A percentile compares a stretch with the other conserved stretches of the same genome.
These are phyloP conservation scores for Avena insularis DNA, from an alignment of 176 grass and related monocot genomes.

Conservation along the genomic window DNA sequence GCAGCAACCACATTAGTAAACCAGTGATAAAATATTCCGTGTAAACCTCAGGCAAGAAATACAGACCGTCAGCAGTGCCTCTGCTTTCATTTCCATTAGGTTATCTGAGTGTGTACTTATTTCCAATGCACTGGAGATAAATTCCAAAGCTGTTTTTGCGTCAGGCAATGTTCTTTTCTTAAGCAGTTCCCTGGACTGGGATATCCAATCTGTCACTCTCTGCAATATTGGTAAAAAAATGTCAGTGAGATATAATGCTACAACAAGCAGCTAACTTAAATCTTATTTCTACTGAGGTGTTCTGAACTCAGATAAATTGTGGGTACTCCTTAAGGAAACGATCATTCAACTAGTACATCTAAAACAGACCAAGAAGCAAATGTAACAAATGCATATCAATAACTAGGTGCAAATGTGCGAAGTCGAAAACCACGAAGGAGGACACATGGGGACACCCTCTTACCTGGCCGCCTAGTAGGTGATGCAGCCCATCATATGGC, in stretches of 20 bases:
- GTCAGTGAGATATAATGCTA: conserved; percentile 28
- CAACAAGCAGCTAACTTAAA: conserved; percentile 22
- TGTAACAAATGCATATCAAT: conserved; percentile 37
- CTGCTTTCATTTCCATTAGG: conserved; percentile 88
- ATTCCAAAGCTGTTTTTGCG: conserved; percentile 68
- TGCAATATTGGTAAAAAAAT: conserved; percentile 37
- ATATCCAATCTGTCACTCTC: conserved; percentile 74
- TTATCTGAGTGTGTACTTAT: conserved; percentile 80
- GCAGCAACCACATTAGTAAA: conserved; percentile 42
- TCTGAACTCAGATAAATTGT: conserved; percentile 3
- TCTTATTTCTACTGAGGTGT: conserved; percentile 12
- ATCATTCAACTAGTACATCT: conserved; percentile 15
- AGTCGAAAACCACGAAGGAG: neutral
- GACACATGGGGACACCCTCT: too few species aligned
- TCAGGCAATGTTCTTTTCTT: conserved; percentile 75
- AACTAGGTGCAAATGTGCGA: neutral
- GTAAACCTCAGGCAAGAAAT: conserved; percentile 31
- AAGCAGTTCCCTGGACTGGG: conserved; percentile 67
- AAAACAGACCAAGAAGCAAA: conserved; percentile 22
- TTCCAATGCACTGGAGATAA: conserved; percentile 78
- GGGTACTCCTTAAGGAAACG: conserved; percentile 12
- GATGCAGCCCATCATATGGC: too few species aligned
- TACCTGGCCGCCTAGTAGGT: too few species aligned
- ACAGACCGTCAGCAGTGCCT: conserved; percentile 79
- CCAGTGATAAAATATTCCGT: conserved; percentile 24